Evolutionary conservation across 768 basidiomycete species (phyloP).

Genomic region (Daedaleopsis sinensis): DNA sequence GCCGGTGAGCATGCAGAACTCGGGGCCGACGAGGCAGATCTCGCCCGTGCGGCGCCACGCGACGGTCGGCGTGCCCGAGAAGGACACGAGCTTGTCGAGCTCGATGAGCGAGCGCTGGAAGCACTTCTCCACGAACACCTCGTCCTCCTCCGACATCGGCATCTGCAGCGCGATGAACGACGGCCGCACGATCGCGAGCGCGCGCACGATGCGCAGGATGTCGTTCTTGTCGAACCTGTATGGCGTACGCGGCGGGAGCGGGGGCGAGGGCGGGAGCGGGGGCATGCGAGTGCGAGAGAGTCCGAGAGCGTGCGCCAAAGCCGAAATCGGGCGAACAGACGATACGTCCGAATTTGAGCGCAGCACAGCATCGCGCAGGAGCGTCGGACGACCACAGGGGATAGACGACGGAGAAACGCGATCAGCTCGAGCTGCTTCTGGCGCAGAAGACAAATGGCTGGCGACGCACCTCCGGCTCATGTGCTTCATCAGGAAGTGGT

Average conservation of each 20-base stretch:
- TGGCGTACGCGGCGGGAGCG: not conserved
- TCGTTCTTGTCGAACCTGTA: conserved; percentile 93
- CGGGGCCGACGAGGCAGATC: conserved; percentile 94
- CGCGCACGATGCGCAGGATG: conserved; percentile 90
- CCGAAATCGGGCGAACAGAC: not conserved
- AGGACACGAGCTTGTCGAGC: conserved; percentile 95
- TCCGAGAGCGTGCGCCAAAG: not conserved
- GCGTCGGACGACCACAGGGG: no score
- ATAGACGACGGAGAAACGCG: conserved; percentile 6
- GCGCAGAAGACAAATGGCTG: not conserved
- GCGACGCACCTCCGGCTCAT: conserved; percentile 76
- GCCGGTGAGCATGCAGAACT: conserved; percentile 93
- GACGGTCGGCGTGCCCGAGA: conserved; percentile 95
- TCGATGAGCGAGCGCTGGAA: conserved; percentile 94
- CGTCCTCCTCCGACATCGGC: conserved; percentile 95
- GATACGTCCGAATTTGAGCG: not conserved
- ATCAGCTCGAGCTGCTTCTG: conserved; percentile 20
- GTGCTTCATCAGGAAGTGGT: conserved; percentile 96
- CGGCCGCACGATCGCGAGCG: conserved; percentile 94
- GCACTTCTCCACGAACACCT: conserved; percentile 93
- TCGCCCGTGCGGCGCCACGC: conserved; percentile 99
- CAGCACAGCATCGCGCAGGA: conserved; percentile 12
- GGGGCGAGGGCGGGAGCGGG: not conserved
- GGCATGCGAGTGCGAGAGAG: not conserved
- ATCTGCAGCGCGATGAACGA: conserved; percentile 97